Percentiles rank a stretch among this genome's conserved stretches.
phyloP scores from a whole-genome alignment of 192 early-diverging fungal species.

The Gaertneriomyces semiglobifer region DNA sequence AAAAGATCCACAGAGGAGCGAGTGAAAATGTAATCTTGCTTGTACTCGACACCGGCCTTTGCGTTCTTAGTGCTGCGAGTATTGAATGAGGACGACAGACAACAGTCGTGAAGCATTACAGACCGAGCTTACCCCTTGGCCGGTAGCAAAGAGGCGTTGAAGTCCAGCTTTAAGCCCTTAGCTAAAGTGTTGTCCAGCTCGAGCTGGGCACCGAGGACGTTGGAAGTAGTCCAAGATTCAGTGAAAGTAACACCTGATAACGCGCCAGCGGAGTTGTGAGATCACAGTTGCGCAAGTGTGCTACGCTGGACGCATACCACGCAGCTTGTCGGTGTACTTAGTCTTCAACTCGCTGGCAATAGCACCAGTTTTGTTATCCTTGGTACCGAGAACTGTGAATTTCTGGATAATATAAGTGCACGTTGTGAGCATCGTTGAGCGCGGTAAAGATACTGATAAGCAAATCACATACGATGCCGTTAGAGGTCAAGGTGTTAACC shows the following conservation, averaged over 20 bases:
- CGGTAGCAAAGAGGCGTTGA: constrained; percentile 79
- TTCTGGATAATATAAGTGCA: constrained; percentile 49
- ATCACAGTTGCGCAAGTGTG: not conserved
- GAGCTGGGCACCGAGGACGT: constrained; percentile 86
- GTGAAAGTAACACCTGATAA: constrained; percentile 76
- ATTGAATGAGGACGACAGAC: not conserved
- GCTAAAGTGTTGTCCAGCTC: constrained; percentile 93
- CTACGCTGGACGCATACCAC: constrained; percentile 49
- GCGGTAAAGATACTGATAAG: constrained; percentile 1
- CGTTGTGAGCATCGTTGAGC: not conserved
- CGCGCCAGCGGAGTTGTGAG: not conserved
- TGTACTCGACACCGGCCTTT: constrained; percentile 86
- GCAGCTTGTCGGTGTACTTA: constrained; percentile 93
- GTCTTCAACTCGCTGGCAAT: constrained; percentile 97
- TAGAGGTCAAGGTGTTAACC: constrained; percentile 92
- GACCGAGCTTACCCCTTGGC: constrained; percentile 55
- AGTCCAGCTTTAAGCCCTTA: constrained; percentile 94
- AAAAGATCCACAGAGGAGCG: constrained; percentile 87
- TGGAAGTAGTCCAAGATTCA: constrained; percentile 94
- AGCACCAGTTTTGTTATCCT: constrained; percentile 91
- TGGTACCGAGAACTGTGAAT: constrained; percentile 91
- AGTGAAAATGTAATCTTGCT: constrained; percentile 92
- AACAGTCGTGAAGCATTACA: not conserved
- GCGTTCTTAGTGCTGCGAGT: constrained; percentile 63
- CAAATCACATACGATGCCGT: constrained; percentile 82